phyloP scores from a whole-genome alignment of 106 monocot species.

The Narthecium ossifragum region DNA sequence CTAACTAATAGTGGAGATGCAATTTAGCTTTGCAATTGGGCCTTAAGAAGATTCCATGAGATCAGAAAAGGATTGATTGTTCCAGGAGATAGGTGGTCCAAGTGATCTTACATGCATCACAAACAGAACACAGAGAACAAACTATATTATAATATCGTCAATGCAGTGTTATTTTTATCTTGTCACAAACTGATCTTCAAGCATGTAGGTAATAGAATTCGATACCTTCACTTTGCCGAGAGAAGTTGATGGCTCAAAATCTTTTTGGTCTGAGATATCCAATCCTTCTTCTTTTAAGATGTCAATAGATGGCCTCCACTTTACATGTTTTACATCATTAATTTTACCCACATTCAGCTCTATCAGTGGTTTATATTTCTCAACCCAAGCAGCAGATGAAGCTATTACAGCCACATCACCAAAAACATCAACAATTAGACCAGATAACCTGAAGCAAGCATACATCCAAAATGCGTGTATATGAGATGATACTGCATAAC shows the following conservation, averaged over 20 bases:
- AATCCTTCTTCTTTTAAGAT: constrained; percentile 93
- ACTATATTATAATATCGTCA: too few relatives aligned
- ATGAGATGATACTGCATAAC: neutral
- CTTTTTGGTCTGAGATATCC: constrained; percentile 39
- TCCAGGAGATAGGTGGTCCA: too few relatives aligned
- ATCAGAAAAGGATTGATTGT: too few relatives aligned
- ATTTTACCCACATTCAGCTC: constrained; percentile 45
- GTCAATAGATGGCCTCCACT: constrained; percentile 87
- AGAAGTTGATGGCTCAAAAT: constrained; percentile 12
- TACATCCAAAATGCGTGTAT: neutral
- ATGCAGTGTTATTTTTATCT: too few relatives aligned
- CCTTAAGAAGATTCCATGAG: too few relatives aligned
- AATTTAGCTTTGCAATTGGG: too few relatives aligned
- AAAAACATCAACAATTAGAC: constrained; percentile 87
- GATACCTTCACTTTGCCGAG: constrained; percentile 62
- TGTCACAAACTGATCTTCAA: too few relatives aligned
- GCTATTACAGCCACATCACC: constrained; percentile 80
- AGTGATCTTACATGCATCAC: too few relatives aligned
- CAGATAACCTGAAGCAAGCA: constrained; percentile 59
- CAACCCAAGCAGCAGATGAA: constrained; percentile 99
- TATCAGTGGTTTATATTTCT: constrained; percentile 77
- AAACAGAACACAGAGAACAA: too few relatives aligned
- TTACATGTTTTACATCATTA: constrained; percentile 37
- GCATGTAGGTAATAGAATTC: too few relatives aligned
- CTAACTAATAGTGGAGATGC: too few relatives aligned